Conservation (phyloP, 192 early-diverging fungal species). For the Rhizophagus prolifer region DNA sequence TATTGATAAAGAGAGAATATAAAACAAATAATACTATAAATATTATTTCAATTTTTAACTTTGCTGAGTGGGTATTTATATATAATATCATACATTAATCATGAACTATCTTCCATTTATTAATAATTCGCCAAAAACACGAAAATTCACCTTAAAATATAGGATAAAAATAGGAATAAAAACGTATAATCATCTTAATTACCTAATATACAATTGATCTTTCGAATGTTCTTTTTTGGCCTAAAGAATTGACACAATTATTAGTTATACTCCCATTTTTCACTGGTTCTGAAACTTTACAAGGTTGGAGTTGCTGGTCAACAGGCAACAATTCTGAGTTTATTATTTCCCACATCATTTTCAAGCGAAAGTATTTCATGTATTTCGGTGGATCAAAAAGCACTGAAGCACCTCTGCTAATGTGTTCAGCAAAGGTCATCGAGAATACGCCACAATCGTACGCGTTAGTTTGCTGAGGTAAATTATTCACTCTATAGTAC, state of each 20-base stretch:
- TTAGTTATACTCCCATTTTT: neutral
- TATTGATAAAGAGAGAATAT: too few relatives aligned
- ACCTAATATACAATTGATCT: neutral
- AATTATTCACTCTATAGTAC: constrained; percentile 56
- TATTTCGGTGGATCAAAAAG: constrained; percentile 74
- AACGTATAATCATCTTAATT: too few relatives aligned
- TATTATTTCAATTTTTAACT: too few relatives aligned
- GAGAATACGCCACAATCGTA: constrained; percentile 97
- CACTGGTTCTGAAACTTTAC: neutral
- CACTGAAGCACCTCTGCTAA: constrained; percentile 48
- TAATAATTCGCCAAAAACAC: too few relatives aligned
- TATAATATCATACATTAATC: too few relatives aligned
- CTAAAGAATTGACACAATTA: neutral
- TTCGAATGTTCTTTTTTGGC: neutral
- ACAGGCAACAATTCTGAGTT: constrained; percentile 15
- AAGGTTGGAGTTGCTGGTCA: neutral
- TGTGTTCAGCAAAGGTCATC: constrained; percentile 81
- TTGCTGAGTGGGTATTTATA: too few relatives aligned
- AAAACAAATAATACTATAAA: too few relatives aligned
- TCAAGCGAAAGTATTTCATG: constrained; percentile 69
- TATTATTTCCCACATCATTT: constrained; percentile 78
- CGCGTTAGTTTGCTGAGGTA: constrained; percentile 83
- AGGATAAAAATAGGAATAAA: too few relatives aligned
- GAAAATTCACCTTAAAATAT: too few relatives aligned
- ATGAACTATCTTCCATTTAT: too few relatives aligned